Evolutionary conservation across 2,329 filamentous ascomycete genomes (phyloP).

Genomic region (Clarireedia paspali): DNA sequence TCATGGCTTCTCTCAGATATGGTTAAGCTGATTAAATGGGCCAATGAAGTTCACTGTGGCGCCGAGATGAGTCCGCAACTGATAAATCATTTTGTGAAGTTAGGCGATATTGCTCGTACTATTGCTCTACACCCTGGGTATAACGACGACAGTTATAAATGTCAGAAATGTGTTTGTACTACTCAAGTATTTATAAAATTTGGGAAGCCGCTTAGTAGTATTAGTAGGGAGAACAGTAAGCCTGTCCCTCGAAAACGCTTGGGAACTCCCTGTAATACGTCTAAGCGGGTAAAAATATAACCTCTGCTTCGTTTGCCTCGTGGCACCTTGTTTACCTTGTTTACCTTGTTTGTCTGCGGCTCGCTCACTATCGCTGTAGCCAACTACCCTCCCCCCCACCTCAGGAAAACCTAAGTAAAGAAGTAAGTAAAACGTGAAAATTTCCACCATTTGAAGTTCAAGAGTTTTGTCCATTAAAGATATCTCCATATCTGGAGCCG

Average conservation of each 20-base stretch:
- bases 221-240: neutral
- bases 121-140: neutral
- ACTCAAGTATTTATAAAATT: neutral
- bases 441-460: no score
- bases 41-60: neutral
- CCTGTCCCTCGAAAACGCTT: neutral
- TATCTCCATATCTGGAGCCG: no score
- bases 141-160: neutral
- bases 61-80: neutral
- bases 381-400: no score
- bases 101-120: neutral
- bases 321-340: no score
- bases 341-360: no score
- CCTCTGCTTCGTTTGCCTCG: no score
- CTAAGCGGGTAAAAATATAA: neutral
- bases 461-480: no score
- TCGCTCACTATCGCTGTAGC: no score
- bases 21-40: neutral
- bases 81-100: neutral
- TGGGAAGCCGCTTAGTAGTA: no score
- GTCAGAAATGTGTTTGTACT: neutral
- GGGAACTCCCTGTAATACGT: neutral
- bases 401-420: no score
- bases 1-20: neutral
- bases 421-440: no score